A percentile compares a stretch with the other conserved stretches of the same genome.
Evolutionary conservation across 1,284 basidiomycete species (phyloP).

Genomic region (Blastosporella zonata): DNA sequence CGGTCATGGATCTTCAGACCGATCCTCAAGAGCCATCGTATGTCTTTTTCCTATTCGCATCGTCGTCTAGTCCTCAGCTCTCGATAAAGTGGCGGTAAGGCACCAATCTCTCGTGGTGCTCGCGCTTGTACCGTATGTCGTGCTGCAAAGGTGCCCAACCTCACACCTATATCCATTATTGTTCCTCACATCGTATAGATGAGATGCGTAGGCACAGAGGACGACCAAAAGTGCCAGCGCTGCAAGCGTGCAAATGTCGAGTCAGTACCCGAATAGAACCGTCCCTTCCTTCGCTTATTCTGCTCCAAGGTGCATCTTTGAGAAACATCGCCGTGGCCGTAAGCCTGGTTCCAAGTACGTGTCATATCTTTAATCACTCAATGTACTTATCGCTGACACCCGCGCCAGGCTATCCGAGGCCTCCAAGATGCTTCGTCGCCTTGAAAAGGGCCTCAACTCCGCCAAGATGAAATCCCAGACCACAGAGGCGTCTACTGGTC

Average conservation of each 20-base stretch:
- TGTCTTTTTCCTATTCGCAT: conserved; percentile 15
- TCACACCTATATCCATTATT: conserved; percentile 18
- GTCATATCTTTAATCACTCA: conserved; percentile 1
- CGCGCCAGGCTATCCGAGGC: conserved; percentile 70
- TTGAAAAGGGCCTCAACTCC: conserved; percentile 77
- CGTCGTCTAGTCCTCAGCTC: conserved; percentile 10
- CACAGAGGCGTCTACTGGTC: conserved; percentile 22
- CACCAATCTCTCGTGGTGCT: conserved; percentile 67
- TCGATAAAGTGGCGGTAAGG: conserved; percentile 36
- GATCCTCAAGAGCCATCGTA: conserved; percentile 33
- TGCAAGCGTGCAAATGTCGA: conserved; percentile 75
- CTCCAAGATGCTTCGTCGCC: conserved; percentile 79
- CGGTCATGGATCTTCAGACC: conserved; percentile 37
- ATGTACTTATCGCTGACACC: conserved; percentile 14
- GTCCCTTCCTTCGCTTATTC: conserved; percentile 6
- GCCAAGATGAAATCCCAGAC: conserved; percentile 68
- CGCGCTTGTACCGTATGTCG: conserved; percentile 81
- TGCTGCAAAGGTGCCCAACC: conserved; percentile 62
- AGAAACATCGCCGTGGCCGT: conserved; percentile 80
- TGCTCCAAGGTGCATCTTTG: conserved; percentile 65
- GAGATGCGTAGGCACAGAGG: conserved; percentile 85
- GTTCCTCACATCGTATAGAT: conserved; percentile 47
- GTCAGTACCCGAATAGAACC: conserved; percentile 37
- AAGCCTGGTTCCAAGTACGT: conserved; percentile 85
- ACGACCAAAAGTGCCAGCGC: conserved; percentile 73